Conservation (phyloP, 108 stramenopile species). For the Discostella stelligeroides region DNA sequence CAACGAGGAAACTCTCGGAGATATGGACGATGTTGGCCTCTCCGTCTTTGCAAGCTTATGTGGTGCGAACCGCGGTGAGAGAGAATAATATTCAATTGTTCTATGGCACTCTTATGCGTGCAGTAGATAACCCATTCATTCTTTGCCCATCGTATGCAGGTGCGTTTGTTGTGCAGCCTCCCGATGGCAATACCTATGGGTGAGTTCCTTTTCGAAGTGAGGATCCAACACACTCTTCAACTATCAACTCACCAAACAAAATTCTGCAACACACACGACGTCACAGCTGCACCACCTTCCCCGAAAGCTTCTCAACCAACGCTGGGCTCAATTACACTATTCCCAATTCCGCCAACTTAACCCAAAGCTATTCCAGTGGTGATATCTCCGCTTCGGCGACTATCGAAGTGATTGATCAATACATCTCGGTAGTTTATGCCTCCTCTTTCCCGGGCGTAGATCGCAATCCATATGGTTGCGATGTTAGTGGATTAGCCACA, state of each 20-base stretch:
- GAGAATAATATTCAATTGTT: no score
- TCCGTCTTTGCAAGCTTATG: conserved; percentile 82
- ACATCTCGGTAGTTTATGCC: conserved; percentile 55
- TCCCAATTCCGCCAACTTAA: conserved; percentile 52
- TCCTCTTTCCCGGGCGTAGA: conserved; percentile 38
- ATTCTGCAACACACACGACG: no score
- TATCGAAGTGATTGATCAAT: conserved; percentile 57
- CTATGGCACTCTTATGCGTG: no score
- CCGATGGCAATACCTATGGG: conserved; percentile 75
- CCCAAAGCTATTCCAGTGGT: conserved; percentile 35
- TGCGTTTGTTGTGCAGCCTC: conserved; percentile 85
- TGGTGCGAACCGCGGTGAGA: conserved; percentile 88
- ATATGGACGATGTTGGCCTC: conserved; percentile 71
- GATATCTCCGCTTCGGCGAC: conserved; percentile 60
- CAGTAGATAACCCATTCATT: no score
- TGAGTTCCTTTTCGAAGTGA: conserved; percentile 22
- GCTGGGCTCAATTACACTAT: conserved; percentile 27
- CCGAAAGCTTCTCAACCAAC: conserved; percentile 34
- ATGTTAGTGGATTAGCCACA: conserved; percentile 63
- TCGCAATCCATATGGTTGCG: conserved; percentile 58
- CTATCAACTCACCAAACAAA: no score
- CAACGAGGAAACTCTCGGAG: conserved; percentile 55
- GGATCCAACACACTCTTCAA: no score
- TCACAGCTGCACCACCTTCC: conserved; percentile 38
- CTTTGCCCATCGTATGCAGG: no score